These are phyloP conservation scores for Cocos nucifera DNA, from an alignment of 176 grass and related monocot genomes.

Conservation along the genomic window DNA sequence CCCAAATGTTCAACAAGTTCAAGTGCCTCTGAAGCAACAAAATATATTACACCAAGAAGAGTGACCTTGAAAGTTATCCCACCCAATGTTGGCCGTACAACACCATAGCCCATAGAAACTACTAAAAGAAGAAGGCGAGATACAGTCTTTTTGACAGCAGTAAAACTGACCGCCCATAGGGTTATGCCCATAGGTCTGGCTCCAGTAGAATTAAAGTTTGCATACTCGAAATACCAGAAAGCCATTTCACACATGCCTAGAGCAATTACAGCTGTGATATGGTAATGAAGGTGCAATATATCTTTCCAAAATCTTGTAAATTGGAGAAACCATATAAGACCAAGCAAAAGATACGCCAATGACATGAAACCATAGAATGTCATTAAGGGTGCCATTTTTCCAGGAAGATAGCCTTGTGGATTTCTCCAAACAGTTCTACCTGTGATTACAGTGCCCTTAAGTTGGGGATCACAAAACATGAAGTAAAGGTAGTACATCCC, in stretches of 20 bases:
- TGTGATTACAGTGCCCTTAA: slow-evolving; percentile 59
- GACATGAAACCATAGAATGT: slow-evolving; percentile 96
- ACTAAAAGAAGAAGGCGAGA: slow-evolving; percentile 89
- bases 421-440: slow-evolving; percentile 97
- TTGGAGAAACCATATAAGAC: slow-evolving; percentile 90
- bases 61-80: slow-evolving; percentile 71
- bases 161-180: slow-evolving; percentile 97
- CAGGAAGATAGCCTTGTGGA: slow-evolving; percentile 95
- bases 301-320: slow-evolving; percentile 83
- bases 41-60: slow-evolving; percentile 80
- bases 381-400: slow-evolving; percentile 97
- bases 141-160: slow-evolving; percentile 93
- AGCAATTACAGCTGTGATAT: slow-evolving; percentile 94
- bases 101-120: slow-evolving; percentile 91
- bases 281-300: slow-evolving; percentile 89
- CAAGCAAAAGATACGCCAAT: slow-evolving; percentile 85
- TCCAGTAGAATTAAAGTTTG: slow-evolving; percentile 91
- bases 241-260: slow-evolving; percentile 99
- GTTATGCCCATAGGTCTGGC: slow-evolving; percentile 88
- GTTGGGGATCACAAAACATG: slow-evolving; percentile 97
- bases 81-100: slow-evolving; percentile 73
- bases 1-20: slow-evolving; percentile 95
- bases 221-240: slow-evolving; percentile 97
- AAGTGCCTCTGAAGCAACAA: slow-evolving; percentile 79
- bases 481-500: slow-evolving; percentile 99